Percentiles rank a stretch among this genome's conserved stretches.
phyloP scores from a whole-genome alignment of 129 eudicot genomes.

The Lonicera japonica region DNA sequence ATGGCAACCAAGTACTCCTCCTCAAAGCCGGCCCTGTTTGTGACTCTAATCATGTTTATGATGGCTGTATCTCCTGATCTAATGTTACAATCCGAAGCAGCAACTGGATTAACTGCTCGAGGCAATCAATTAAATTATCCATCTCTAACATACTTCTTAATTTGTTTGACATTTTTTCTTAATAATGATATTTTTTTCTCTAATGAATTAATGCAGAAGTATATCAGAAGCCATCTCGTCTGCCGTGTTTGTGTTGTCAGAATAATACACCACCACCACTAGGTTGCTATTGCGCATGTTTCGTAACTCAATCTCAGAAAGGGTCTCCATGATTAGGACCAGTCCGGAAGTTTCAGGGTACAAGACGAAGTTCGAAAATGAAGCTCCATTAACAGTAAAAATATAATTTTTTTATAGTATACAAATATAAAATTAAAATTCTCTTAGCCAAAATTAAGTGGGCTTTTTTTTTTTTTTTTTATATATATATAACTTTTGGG shows the following conservation, averaged over 20 bases:
- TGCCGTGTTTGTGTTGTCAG: conserved; percentile 12
- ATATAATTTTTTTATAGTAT: no score
- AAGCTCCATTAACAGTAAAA: no score
- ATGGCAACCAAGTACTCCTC: no score
- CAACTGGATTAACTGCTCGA: not conserved
- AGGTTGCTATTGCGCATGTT: conserved; percentile 17
- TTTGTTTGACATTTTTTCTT: no score
- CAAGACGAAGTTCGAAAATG: no score
- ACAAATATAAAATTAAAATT: no score
- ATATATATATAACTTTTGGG: no score
- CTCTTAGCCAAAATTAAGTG: no score
- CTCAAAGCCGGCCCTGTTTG: not conserved
- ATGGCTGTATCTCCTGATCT: not conserved
- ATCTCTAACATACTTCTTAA: not conserved
- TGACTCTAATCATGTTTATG: not conserved
- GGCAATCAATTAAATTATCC: not conserved
- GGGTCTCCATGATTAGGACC: not conserved
- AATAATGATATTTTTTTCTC: no score
- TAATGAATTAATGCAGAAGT: not conserved
- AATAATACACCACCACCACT: conserved; percentile 5
- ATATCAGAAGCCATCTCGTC: conserved; percentile 7
- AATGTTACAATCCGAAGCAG: not conserved
- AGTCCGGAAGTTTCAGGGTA: no score
- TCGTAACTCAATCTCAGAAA: conserved; percentile 2
- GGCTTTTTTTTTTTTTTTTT: no score